phyloP scores from a whole-genome alignment of 2,329 filamentous ascomycete species.

The Exophiala viscosa region DNA sequence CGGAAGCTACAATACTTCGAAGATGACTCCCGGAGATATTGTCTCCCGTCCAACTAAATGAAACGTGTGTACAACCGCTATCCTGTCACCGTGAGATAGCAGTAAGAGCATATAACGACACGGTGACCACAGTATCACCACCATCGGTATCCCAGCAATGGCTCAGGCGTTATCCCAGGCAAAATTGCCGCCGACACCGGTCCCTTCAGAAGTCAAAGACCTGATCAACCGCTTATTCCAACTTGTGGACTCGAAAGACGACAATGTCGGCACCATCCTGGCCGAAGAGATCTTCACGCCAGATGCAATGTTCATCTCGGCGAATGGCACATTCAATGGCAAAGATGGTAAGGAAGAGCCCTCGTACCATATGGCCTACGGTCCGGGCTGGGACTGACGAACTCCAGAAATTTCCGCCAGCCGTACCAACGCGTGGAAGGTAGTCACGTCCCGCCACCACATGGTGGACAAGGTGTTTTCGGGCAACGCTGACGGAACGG shows the following conservation, averaged over 20 bases:
- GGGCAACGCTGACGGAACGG: not conserved
- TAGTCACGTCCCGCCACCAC: constrained; percentile 3
- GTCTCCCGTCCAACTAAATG: no score
- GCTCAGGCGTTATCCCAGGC: not conserved
- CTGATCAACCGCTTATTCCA: constrained; percentile 2
- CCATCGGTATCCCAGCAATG: not conserved
- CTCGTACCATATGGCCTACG: no score
- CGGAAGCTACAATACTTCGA: no score
- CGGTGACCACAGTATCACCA: not conserved
- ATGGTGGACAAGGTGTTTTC: constrained; percentile 4
- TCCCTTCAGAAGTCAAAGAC: not conserved
- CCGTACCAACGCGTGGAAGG: constrained; percentile 3
- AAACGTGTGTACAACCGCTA: no score
- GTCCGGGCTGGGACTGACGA: no score
- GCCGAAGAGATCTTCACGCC: constrained; percentile 5
- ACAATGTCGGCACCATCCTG: not conserved
- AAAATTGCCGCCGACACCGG: constrained; percentile 2
- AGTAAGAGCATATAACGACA: no score
- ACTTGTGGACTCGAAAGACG: not conserved
- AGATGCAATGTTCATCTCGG: not conserved
- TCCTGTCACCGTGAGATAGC: no score
- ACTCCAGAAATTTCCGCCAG: constrained; percentile 2
- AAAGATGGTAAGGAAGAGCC: not conserved
- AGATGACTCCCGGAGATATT: no score
- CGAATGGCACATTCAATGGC: not conserved